Evolutionary conservation across 352 stramenopile genomes (phyloP), one percentile per base, ranked within the genome.

Genomic region (Hyaloperonospora arabidopsidis): DNA sequence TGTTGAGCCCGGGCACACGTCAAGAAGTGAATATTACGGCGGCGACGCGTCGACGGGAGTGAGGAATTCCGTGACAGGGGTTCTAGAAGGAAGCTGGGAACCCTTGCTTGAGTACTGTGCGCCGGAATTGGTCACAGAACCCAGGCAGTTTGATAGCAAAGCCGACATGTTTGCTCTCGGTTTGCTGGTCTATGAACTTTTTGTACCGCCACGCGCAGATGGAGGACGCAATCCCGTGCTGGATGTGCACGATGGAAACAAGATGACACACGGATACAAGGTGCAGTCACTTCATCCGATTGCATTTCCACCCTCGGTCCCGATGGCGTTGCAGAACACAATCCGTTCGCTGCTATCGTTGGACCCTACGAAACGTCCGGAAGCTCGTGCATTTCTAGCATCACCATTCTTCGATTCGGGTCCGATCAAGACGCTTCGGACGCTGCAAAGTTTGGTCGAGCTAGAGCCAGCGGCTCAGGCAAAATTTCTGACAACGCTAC

Each of bases 91-190:
- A 14, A 79, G 72, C 45, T 92, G 74, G 77, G 82, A 92, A 56
- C 86, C 86, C 0, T 76, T 79, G 22, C 80, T 95, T 35, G 76
- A 93, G 52, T 95, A 95, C 52, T 86, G 77, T 25, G 86, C 86
- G 23, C 86, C 86, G 0, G 86, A 95, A 55, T 43, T 95, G 25
- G 79, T 91, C 41, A 92, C 78, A 1, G 79, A 93, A 53, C 86
- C 84, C 13, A 73, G 84, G 6, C 70, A 85, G 69, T 95, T 94
- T 50, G 81, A 59, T 38, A 83, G 67, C 61, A 80, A 74, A 38
- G 79, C 86, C 8, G 86, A 95, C 52, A 92, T 94, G 77, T 95
- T 93, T 49, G 84, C 84, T 34, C 68, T 95, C 14, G 86, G 86
- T 1, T 63, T 93, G 47, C 63, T 95, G 4, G 67, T 93, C 22